A percentile compares a stretch with the other conserved stretches of the same genome.
phyloP scores from a whole-genome alignment of 495 filamentous ascomycete genomes.

The Bathelium albidoporum region DNA sequence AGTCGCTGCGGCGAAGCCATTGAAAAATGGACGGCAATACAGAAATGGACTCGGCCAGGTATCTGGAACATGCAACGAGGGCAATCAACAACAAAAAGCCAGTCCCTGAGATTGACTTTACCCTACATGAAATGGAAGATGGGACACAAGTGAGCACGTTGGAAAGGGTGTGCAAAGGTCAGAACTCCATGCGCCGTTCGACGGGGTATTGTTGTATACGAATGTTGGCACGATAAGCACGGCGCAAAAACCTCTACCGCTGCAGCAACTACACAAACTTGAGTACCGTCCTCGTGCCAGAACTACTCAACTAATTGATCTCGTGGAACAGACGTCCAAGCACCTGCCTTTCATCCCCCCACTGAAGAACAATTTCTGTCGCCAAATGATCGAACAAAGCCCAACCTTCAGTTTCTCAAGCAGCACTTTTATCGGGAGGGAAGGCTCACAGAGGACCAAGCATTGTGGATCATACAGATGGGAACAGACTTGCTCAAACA shows the following conservation, averaged over 20 bases:
- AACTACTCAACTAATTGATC: neutral
- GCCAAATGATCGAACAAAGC: slow-evolving; percentile 74
- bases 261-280: neutral
- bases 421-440: slow-evolving; percentile 98
- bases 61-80: slow-evolving; percentile 42
- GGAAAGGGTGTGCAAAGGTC: slow-evolving; percentile 97
- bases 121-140: slow-evolving; percentile 96
- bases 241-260: slow-evolving; percentile 4
- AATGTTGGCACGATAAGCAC: neutral
- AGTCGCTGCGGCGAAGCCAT: slow-evolving; percentile 15
- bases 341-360: slow-evolving; percentile 83
- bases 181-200: too few species aligned
- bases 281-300: slow-evolving; percentile 15
- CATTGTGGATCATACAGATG: slow-evolving; percentile 81
- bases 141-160: slow-evolving; percentile 85
- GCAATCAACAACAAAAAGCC: slow-evolving; percentile 89
- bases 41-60: slow-evolving; percentile 20
- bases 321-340: slow-evolving; percentile 72
- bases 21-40: slow-evolving; percentile 16
- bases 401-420: slow-evolving; percentile 87
- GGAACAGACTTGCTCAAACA: slow-evolving; percentile 73
- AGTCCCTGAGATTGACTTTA: slow-evolving; percentile 95
- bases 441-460: slow-evolving; percentile 91
- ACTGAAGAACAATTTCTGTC: slow-evolving; percentile 72
- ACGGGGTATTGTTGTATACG: slow-evolving; percentile 1